Conservation (phyloP, 441 rosid species). For the Theobroma grandiflorum region DNA sequence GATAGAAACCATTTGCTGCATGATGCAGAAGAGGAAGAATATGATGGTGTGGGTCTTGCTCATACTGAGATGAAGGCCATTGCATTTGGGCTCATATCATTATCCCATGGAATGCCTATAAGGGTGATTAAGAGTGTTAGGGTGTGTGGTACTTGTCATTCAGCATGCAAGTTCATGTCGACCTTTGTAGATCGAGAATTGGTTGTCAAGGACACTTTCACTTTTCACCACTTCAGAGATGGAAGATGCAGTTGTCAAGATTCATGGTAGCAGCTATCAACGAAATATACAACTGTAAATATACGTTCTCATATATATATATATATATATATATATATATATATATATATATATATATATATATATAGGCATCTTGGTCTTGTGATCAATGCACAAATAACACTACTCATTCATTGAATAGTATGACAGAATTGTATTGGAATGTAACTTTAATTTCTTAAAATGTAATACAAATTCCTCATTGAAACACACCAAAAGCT, state of each 20-base stretch:
- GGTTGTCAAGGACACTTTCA: constrained; percentile 35
- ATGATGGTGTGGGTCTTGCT: constrained; percentile 33
- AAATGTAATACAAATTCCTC: neutral
- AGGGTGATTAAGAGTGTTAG: constrained; percentile 35
- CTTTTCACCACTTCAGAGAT: constrained; percentile 38
- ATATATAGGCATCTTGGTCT: neutral
- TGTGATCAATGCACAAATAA: constrained; percentile 10
- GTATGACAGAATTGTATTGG: neutral
- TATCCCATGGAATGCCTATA: constrained; percentile 28
- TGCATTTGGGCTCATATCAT: constrained; percentile 37
- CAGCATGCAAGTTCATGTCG: constrained; percentile 40
- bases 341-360: too few species aligned
- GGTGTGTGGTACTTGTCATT: constrained; percentile 37
- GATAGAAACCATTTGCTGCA: constrained; percentile 34
- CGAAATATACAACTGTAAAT: neutral
- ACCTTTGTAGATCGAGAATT: constrained; percentile 34
- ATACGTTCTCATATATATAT: neutral
- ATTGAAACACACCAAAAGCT: neutral
- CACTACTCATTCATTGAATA: neutral
- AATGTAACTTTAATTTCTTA: neutral
- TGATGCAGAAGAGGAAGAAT: constrained; percentile 38
- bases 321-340: neutral
- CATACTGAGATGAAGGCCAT: constrained; percentile 41
- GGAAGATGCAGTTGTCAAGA: constrained; percentile 42
- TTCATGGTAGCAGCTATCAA: constrained; percentile 27